Base-by-base conservation (phyloP, 2,329 filamentous ascomycete genomes). In the Botrytis elliptica region DNA sequence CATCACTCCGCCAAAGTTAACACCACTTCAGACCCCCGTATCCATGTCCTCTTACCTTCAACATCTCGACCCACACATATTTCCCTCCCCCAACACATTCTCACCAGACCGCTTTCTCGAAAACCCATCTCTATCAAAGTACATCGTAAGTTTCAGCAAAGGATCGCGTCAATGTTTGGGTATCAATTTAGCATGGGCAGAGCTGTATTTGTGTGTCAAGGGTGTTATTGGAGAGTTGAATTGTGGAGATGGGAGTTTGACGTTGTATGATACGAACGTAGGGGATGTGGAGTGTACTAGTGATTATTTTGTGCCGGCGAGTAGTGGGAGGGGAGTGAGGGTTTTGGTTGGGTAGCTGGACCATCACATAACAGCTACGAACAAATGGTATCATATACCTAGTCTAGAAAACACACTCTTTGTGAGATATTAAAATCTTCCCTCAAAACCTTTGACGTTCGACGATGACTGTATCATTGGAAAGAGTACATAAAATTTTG, bases 81-180 rank as follows among this genome's bases (percentile, higher is more conserved):
- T 82, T 73, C 78, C 84, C 0, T 78, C 85, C 4, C 81, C 84
- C 0, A 77, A 83, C 49, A 73, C 76, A 0, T 86, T 84, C 72
- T 65, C 75, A 5, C 84, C 85, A 0, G 83, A 85, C 59, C 81
- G 84, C 4, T 86, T 82, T 81, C 75, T 85, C 7, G 82, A 82
- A 44, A 42, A 49, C 16, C 49, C 29, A 49, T 65, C 63, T 18
- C 49, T 52, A 65, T 44, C 29, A 42, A 80, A 79, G n/a, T 81
- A 81, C 59, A 80, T 85, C 62, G 78, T 85, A 22, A 72, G 83
- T 1, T 86, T 86, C 75, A 82, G 81, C 4, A 84, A 82, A 67
- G 85, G 84, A 2, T 79, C 80, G 6, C 77, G 85, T 22, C 79
- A 79, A n/a, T 86, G 85, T 72, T 78, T 86, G 6, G 85, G 85